Percentiles rank a stretch among this genome's conserved stretches.
These are phyloP conservation scores for Orbilia javanica DNA, from an alignment of 2,329 filamentous ascomycete genomes.

Conservation along the genomic window DNA sequence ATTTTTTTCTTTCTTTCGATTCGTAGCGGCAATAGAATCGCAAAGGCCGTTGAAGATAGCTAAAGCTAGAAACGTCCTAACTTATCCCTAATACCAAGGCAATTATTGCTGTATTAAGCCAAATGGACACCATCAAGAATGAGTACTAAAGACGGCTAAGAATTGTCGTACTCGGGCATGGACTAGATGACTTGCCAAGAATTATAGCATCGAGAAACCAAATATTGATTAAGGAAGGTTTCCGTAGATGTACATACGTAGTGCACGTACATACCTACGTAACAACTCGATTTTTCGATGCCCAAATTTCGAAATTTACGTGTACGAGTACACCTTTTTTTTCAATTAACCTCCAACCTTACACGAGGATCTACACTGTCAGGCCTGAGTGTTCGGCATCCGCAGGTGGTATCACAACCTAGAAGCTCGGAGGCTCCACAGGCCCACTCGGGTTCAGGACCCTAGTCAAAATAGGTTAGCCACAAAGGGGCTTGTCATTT, in stretches of 20 bases:
- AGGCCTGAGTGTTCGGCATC: slow-evolving; percentile 3
- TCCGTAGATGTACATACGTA: background rate
- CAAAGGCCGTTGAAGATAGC: too few species aligned
- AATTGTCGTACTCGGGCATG: background rate
- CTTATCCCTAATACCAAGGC: too few species aligned
- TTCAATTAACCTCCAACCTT: background rate
- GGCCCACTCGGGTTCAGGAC: background rate
- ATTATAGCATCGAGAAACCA: background rate
- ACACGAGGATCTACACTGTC: slow-evolving; percentile 2
- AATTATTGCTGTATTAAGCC: too few species aligned
- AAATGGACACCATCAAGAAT: too few species aligned
- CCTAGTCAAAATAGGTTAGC: slow-evolving; percentile 3
- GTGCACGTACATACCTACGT: too few species aligned
- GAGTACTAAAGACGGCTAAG: background rate
- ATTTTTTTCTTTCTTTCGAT: too few species aligned
- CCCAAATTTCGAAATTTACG: background rate
- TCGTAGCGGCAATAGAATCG: too few species aligned
- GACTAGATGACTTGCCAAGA: background rate
- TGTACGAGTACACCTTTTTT: background rate
- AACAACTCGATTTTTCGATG: background rate
- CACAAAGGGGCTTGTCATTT: background rate
- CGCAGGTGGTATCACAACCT: background rate
- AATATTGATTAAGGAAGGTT: background rate
- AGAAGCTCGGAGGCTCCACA: background rate
- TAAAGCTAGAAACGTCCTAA: background rate